A percentile compares a stretch with the other conserved stretches of the same genome.
Evolutionary conservation across 495 filamentous ascomycete species (phyloP).

Genomic region (Penicillium angulare): DNA sequence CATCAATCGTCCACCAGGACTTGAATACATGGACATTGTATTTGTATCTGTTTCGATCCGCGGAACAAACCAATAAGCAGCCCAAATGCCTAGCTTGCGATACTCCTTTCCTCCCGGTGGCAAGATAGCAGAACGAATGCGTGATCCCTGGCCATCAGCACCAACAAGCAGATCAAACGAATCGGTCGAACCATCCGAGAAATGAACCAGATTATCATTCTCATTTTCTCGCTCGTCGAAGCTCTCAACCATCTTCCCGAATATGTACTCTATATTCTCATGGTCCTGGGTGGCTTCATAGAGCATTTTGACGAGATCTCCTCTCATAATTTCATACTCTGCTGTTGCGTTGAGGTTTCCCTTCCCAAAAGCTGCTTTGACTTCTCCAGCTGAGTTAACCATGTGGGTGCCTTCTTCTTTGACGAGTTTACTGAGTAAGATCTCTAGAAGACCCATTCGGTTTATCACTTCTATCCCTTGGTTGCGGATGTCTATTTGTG

Average conservation of each 20-base stretch:
- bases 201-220: conserved; percentile 26
- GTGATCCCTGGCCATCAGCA: conserved; percentile 48
- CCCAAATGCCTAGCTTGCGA: conserved; percentile 23
- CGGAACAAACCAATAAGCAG: conserved; percentile 27
- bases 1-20: neutral
- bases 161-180: conserved; percentile 50
- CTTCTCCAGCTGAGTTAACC: conserved; percentile 26
- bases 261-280: conserved; percentile 20
- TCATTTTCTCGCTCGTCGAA: conserved; percentile 9
- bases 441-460: conserved; percentile 37
- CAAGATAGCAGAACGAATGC: conserved; percentile 37
- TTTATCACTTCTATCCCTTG: conserved; percentile 36
- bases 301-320: conserved; percentile 36
- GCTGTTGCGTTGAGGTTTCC: conserved; percentile 33
- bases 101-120: conserved; percentile 16
- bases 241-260: conserved; percentile 22
- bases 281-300: conserved; percentile 27
- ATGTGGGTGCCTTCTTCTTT: conserved; percentile 34
- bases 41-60: conserved; percentile 18
- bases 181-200: conserved; percentile 31
- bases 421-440: conserved; percentile 18
- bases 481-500: conserved; percentile 39
- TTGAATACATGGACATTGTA: neutral
- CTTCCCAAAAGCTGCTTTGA: conserved; percentile 25
- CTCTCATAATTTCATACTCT: conserved; percentile 50